Conservation (phyloP, 179 eudicot species). For the Corrigiola litoralis region DNA sequence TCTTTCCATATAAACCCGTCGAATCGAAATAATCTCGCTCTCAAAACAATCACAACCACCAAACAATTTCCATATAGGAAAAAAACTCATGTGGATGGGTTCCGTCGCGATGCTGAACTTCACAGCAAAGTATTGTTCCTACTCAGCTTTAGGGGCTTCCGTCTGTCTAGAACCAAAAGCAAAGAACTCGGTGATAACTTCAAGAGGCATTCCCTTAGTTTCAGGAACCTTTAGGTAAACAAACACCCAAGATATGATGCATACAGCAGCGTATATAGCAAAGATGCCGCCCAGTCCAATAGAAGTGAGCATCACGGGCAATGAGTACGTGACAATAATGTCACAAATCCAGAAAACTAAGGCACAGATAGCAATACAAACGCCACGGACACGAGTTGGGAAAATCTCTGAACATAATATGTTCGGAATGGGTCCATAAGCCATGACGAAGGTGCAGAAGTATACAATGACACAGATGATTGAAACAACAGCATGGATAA, state of each 20-base stretch:
- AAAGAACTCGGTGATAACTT: conserved; percentile 80
- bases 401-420: conserved; percentile 79
- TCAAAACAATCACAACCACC: conserved; percentile 8
- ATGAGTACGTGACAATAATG: conserved; percentile 68
- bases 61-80: conserved; percentile 8
- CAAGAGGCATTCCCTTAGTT: conserved; percentile 89
- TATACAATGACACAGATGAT: conserved; percentile 61
- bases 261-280: conserved; percentile 67
- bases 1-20: conserved; percentile 5
- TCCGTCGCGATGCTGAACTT: not conserved
- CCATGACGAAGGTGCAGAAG: conserved; percentile 77
- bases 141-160: conserved; percentile 27
- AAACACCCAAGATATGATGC: conserved; percentile 60
- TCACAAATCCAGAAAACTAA: conserved; percentile 70
- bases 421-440: conserved; percentile 78
- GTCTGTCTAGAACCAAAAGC: conserved; percentile 53
- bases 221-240: conserved; percentile 83
- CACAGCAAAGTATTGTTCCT: not conserved
- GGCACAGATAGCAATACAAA: conserved; percentile 83
- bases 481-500: conserved; percentile 54
- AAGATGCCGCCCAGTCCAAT: conserved; percentile 69
- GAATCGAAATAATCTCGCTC: conserved; percentile 8
- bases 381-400: conserved; percentile 76
- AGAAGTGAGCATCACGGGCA: conserved; percentile 63
- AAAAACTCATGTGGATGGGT: not conserved